Conservation (phyloP, 2,329 filamentous ascomycete species). For the Periconia sp. region DNA sequence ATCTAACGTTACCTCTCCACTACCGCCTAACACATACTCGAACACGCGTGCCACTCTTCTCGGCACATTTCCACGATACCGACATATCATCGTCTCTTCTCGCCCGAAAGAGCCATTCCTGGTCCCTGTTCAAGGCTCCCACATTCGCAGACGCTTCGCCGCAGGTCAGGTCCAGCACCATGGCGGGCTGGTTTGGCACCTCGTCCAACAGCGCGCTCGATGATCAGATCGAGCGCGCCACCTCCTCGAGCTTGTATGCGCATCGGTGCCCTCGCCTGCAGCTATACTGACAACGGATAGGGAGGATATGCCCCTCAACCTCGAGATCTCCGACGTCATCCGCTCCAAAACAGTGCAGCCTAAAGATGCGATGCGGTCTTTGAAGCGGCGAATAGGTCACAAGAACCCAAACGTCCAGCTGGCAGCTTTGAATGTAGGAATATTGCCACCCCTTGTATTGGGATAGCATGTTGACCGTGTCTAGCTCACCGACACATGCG, state of each 20-base stretch:
- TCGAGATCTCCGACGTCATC: conserved; percentile 97
- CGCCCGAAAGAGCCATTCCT: too few relatives aligned
- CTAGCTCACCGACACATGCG: conserved; percentile 92
- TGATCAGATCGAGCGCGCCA: conserved; percentile 95
- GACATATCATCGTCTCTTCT: too few relatives aligned
- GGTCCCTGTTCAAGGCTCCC: not conserved
- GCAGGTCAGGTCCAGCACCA: conserved; percentile 39
- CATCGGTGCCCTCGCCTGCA: not conserved
- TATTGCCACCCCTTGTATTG: not conserved
- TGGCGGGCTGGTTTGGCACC: conserved; percentile 91
- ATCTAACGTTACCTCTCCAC: too few relatives aligned
- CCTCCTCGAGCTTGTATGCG: conserved; percentile 84
- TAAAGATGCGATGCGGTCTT: conserved; percentile 95
- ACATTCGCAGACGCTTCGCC: conserved; percentile 5
- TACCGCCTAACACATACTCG: too few relatives aligned
- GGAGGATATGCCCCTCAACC: conserved; percentile 94
- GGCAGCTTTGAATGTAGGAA: conserved; percentile 80
- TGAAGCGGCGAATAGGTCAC: conserved; percentile 92
- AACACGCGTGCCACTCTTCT: too few relatives aligned
- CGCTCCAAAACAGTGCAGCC: conserved; percentile 96
- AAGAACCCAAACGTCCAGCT: conserved; percentile 98
- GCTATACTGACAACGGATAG: conserved; percentile 48
- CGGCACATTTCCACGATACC: too few relatives aligned
- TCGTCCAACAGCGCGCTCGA: conserved; percentile 89
- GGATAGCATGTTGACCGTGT: conserved; percentile 10